Percentiles rank a stretch among this genome's conserved stretches.
These are phyloP conservation scores for Canna indica DNA, from an alignment of 176 grass and related monocot genomes.

Conservation along the genomic window DNA sequence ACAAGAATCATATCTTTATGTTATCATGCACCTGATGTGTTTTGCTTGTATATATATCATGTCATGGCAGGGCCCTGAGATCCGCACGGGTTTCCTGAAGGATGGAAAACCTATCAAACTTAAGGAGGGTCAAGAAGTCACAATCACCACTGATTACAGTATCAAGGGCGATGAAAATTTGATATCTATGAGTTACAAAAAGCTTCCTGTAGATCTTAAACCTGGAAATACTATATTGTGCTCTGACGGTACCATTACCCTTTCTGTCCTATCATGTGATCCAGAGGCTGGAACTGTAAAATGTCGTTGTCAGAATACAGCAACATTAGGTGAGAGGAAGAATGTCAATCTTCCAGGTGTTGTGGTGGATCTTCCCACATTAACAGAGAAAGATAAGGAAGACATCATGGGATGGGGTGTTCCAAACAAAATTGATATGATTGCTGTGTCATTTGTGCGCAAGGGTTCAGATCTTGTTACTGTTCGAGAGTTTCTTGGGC, in stretches of 20 bases:
- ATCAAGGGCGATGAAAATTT: conserved; percentile 15
- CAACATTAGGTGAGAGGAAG: conserved; percentile 17
- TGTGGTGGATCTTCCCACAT: conserved; percentile 6
- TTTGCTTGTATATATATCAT: neutral
- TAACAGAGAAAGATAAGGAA: conserved; percentile 16
- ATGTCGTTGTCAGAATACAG: conserved; percentile 15
- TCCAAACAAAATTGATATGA: conserved; percentile 18
- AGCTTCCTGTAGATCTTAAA: conserved; percentile 12
- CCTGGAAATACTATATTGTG: conserved; percentile 14
- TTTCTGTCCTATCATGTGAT: conserved; percentile 7
- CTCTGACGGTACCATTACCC: conserved; percentile 13
- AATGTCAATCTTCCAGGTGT: conserved; percentile 19
- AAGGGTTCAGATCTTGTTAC: conserved; percentile 19
- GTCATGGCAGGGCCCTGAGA: conserved; percentile 10
- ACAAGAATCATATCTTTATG: neutral
- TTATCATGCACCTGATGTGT: neutral
- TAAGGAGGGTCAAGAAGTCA: conserved; percentile 13
- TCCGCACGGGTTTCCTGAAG: conserved; percentile 15
- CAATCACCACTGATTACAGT: conserved; percentile 11
- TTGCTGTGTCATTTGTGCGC: conserved; percentile 18
- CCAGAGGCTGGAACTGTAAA: conserved; percentile 15
- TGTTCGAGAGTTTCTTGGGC: conserved; percentile 6
- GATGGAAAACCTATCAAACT: conserved; percentile 15
- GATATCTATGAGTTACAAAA: conserved; percentile 21
- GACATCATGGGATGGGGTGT: conserved; percentile 15